Base-by-base conservation (phyloP, 768 basidiomycete genomes). In the Rhizopogon vinicolor region DNA sequence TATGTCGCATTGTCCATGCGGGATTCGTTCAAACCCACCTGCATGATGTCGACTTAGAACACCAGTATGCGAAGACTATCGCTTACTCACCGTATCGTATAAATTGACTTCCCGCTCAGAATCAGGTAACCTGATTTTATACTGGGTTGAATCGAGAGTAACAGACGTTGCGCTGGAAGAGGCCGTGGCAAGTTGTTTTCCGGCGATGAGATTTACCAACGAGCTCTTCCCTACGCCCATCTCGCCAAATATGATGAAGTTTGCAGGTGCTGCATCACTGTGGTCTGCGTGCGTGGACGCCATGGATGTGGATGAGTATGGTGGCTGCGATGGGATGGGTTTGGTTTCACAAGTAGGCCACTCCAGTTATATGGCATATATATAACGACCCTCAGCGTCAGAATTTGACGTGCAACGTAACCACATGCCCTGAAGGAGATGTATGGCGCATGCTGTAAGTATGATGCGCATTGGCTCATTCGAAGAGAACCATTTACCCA, bases 1-100 rank as follows among this genome's bases (percentile, higher is more conserved):
- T 63, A 70, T 22, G 60, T 7, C 31, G 45, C 28, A 44, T 70
- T 60, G 1, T 62, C 66, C 53, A 65, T 62, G 19, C 62, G 55
- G 41, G 65, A 60, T 19, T 67, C 69, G 49, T 72, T 65, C 19
- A 72, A 61, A 29, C 72, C 70, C 31, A 18, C 45, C 45, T 48
- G 13, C 1, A 14, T 33, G 3, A 13, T 13, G 18, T 18, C 19
- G 16, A 31, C 6, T 46, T 46, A 31, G 45, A 19, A 33, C 13
- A 33, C 13, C 31, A 18, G 3, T 18, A 46, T 7, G n/a, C 12
- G 1, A 7, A 19, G 19, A 19, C 3, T 13, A 18, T 46, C 6
- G 2, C 18, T 2, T 4, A 18, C 45, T 13, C 14, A 48, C 45
- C 1, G 45, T 48, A 19, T 48, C 31, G 33, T 19, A 48, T 19